These are phyloP conservation scores for Trypethelium eluteriae DNA, from an alignment of 495 filamentous ascomycete species.

Conservation along the genomic window DNA sequence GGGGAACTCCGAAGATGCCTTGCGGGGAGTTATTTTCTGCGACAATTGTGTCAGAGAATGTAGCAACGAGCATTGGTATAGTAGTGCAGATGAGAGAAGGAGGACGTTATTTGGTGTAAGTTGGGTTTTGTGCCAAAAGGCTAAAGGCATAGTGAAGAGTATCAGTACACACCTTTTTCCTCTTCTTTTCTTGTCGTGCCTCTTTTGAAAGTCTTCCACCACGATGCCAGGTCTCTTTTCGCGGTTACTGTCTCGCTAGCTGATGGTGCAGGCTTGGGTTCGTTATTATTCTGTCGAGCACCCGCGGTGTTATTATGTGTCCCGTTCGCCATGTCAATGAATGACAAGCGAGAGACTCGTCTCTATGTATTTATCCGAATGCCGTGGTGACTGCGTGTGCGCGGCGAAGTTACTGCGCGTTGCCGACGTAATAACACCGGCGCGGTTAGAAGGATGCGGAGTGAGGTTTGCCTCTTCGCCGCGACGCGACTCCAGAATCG, in stretches of 20 bases:
- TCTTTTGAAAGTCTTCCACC: conserved; percentile 86
- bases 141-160: conserved; percentile 21
- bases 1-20: conserved; percentile 88
- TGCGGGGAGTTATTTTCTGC: conserved; percentile 35
- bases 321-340: conserved; percentile 24
- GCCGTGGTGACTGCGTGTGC: background rate
- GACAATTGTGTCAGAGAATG: background rate
- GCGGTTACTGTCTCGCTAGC: conserved; percentile 46
- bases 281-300: conserved; percentile 22
- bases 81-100: background rate
- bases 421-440: background rate
- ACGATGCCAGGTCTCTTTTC: conserved; percentile 74
- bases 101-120: conserved; percentile 1
- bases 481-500: background rate
- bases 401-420: background rate
- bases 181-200: conserved; percentile 63
- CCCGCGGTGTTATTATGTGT: conserved; percentile 17
- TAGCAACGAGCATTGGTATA: background rate
- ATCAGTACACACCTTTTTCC: conserved; percentile 54
- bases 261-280: conserved; percentile 26
- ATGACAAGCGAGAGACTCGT: background rate
- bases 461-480: background rate
- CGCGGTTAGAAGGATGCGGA: background rate
- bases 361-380: background rate
- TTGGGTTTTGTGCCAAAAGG: conserved; percentile 19